Base-by-base conservation (phyloP, 495 filamentous ascomycete genomes). In the Aspergillus olivimuriae region DNA sequence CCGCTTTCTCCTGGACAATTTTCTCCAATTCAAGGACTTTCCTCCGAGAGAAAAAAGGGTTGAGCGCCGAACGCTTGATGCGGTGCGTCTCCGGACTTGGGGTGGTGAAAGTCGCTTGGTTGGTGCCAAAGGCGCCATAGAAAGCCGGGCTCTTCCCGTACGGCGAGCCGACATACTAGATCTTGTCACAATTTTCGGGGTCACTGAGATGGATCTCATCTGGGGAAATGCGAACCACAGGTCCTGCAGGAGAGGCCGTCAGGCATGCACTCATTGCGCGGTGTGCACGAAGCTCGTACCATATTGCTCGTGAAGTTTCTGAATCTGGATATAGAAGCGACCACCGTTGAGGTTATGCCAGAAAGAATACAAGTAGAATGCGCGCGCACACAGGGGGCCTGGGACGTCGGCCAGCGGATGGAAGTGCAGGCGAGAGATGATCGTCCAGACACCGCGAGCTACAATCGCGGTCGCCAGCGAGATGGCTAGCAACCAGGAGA, bases 21-120 rank as follows among this genome's bases (percentile, higher is more conserved):
- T 56, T 23, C 43, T 68, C 62, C 22, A 65, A 51, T 1, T 53
- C 50, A 6, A 66, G 53, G 15, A 65, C 57, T 1, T 47, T 55
- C n/a, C 53, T 50, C 1, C 60, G 50, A 0, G 69, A 72, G 52
- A 72, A 73, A 47, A 72, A 73, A 0, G 62, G 61, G 48, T 64
- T 67, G 8, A 72, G 41, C 0, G 53, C 50, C 0, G 40, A 44
- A 4, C 70, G 60, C 4, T 63, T 58, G 1, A 48, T 28, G 0
- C 57, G 57, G 51, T 73, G 69, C 6, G 61, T 42, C 2, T 62
- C 54, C 17, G 53, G 51, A 15, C 45, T 43, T 1, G 49, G 43
- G 4, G 62, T 52, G n/a, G 56, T 52, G 21, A 60, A 56, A 14
- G 48, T 41, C 5, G 55, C 46, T 9, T 39, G 39, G 0, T 40